phyloP scores from a whole-genome alignment of 129 eudicot genomes.

The Flaveria linearis region DNA sequence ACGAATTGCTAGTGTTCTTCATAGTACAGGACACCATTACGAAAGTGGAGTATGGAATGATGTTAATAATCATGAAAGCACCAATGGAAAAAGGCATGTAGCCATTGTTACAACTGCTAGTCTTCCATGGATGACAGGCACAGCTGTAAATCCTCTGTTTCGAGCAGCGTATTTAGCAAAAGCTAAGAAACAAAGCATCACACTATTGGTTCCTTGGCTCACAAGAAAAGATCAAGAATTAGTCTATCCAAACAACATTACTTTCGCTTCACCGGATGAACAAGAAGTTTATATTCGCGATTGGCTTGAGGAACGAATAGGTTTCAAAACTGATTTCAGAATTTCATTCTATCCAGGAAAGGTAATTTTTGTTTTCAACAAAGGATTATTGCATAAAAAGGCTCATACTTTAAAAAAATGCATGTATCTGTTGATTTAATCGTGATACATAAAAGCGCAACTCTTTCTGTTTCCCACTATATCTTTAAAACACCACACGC shows the following conservation, averaged over 20 bases:
- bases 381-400: too few species aligned
- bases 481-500: too few species aligned
- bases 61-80: slow-evolving; percentile 36
- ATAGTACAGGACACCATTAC: slow-evolving; percentile 87
- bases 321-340: slow-evolving; percentile 85
- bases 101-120: slow-evolving; percentile 99
- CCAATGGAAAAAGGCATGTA: slow-evolving; percentile 78
- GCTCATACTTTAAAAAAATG: too few species aligned
- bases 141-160: slow-evolving; percentile 95
- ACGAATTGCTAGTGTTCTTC: slow-evolving; percentile 87
- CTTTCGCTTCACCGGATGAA: slow-evolving; percentile 86
- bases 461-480: too few species aligned
- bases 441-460: too few species aligned
- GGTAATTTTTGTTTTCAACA: slow-evolving; percentile 41
- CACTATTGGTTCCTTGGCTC: slow-evolving; percentile 96
- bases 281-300: slow-evolving; percentile 82
- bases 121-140: slow-evolving; percentile 99
- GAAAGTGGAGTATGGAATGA: slow-evolving; percentile 83
- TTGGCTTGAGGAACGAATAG: slow-evolving; percentile 95
- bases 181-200: slow-evolving; percentile 74
- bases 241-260: slow-evolving; percentile 86
- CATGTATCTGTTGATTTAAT: too few species aligned
- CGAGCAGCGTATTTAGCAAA: slow-evolving; percentile 95
- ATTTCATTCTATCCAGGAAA: slow-evolving; percentile 98
- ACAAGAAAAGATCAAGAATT: slow-evolving; percentile 86